Conservation (phyloP, 139 green algal species). For the Chlorella sp. region DNA sequence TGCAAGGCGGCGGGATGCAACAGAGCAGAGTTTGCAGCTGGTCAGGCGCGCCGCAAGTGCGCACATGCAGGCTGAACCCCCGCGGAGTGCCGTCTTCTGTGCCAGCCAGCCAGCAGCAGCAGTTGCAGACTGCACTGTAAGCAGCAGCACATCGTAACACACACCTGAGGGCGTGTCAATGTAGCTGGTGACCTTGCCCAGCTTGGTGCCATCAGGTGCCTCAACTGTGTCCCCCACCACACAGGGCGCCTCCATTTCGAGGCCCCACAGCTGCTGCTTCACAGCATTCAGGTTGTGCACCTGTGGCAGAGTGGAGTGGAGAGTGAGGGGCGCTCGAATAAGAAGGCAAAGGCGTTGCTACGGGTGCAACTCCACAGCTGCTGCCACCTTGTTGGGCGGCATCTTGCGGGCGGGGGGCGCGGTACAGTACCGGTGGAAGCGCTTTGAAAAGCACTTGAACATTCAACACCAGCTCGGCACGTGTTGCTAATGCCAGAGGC, state of each 20-base stretch:
- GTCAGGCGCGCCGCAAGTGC: background rate
- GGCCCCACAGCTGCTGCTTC: constrained; percentile 74
- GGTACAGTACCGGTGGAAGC: too few relatives aligned
- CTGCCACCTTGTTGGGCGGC: too few relatives aligned
- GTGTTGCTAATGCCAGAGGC: too few relatives aligned
- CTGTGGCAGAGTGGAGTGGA: constrained; percentile 12
- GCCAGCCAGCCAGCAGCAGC: background rate
- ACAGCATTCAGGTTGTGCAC: constrained; percentile 63
- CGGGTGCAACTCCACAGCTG: too few relatives aligned
- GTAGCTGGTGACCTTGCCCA: constrained; percentile 54
- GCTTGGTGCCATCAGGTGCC: constrained; percentile 13
- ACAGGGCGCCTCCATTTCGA: constrained; percentile 50
- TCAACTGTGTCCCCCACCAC: constrained; percentile 48
- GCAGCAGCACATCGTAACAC: background rate
- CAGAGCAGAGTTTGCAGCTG: background rate
- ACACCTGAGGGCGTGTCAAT: constrained; percentile 27
- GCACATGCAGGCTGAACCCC: background rate
- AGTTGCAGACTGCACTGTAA: background rate
- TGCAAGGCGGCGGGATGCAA: background rate
- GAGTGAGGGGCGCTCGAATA: too few relatives aligned
- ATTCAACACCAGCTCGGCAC: too few relatives aligned
- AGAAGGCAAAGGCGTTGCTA: too few relatives aligned
- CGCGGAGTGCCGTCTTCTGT: background rate
- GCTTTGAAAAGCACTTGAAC: too few relatives aligned
- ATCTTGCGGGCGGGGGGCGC: too few relatives aligned